Percentiles rank a stretch among this genome's conserved stretches.
These are phyloP conservation scores for Candida namnaoensis DNA, from an alignment of 805 yeast species.

Conservation along the genomic window DNA sequence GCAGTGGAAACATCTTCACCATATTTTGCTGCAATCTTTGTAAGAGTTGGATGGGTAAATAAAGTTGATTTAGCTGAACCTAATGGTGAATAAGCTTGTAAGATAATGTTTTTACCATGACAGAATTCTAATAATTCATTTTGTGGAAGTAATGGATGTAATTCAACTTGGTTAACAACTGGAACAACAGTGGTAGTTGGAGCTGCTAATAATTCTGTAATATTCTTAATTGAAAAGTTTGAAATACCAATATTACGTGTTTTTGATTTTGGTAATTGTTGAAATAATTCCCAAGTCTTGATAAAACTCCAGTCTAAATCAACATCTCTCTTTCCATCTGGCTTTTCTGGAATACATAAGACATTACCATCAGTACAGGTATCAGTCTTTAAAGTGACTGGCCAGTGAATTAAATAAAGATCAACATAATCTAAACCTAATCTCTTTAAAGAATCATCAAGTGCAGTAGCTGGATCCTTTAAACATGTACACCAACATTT, in stretches of 20 bases:
- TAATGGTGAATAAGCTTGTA: slow-evolving; percentile 74
- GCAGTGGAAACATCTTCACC: slow-evolving; percentile 28
- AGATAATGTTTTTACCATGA: slow-evolving; percentile 37
- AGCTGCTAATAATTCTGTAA: slow-evolving; percentile 39
- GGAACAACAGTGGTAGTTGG: slow-evolving; percentile 49
- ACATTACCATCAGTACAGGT: slow-evolving; percentile 21
- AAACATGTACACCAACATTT: slow-evolving; percentile 52
- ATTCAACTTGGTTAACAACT: slow-evolving; percentile 67
- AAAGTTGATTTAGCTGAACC: slow-evolving; percentile 52
- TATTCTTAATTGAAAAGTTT: slow-evolving; percentile 49
- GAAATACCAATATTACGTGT: slow-evolving; percentile 71
- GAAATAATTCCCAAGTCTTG: slow-evolving; percentile 59
- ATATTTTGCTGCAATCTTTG: slow-evolving; percentile 33
- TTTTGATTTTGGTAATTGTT: slow-evolving; percentile 44
- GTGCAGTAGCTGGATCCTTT: slow-evolving; percentile 35
- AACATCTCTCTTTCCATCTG: slow-evolving; percentile 28
- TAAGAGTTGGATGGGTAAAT: slow-evolving; percentile 30
- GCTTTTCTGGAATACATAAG: slow-evolving; percentile 22
- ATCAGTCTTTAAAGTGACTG: slow-evolving; percentile 40
- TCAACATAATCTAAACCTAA: slow-evolving; percentile 69
- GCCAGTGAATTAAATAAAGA: slow-evolving; percentile 75
- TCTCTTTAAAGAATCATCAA: slow-evolving; percentile 47
- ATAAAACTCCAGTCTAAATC: slow-evolving; percentile 32
- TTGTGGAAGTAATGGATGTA: slow-evolving; percentile 69
- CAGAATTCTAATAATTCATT: slow-evolving; percentile 44